Evolutionary conservation across 2,329 filamentous ascomycete species (phyloP).

Genomic region (Penicillium polonicum): DNA sequence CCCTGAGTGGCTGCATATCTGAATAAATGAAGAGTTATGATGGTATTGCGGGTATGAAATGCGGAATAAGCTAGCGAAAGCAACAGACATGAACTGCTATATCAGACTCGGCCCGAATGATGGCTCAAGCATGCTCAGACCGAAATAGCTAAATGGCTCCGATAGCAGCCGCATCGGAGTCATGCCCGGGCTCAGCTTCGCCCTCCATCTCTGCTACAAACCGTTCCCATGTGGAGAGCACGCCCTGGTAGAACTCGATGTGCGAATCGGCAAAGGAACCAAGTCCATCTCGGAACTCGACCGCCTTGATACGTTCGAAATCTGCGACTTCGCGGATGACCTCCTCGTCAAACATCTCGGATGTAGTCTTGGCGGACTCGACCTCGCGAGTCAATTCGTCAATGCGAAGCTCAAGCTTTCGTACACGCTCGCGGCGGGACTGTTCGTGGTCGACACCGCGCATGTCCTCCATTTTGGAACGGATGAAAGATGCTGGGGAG

Average conservation of each 20-base stretch:
- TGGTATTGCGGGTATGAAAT: conserved; percentile 25
- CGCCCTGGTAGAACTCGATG: conserved; percentile 78
- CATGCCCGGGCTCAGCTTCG: conserved; percentile 43
- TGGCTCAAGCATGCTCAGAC: neutral
- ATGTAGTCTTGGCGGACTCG: conserved; percentile 79
- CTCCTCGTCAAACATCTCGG: conserved; percentile 93
- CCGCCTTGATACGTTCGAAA: conserved; percentile 93
- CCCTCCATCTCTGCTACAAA: conserved; percentile 88
- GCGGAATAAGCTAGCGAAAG: conserved; percentile 17
- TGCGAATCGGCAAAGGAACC: conserved; percentile 81
- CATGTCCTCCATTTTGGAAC: conserved; percentile 93
- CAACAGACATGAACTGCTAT: conserved; percentile 17
- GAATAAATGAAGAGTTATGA: conserved; percentile 2
- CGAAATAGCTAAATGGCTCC: conserved; percentile 14
- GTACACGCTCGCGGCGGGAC: conserved; percentile 76
- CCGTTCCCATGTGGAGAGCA: conserved; percentile 80
- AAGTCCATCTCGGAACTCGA: conserved; percentile 86
- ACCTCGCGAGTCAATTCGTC: conserved; percentile 88
- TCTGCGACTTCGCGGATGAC: conserved; percentile 89
- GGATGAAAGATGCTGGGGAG: conserved; percentile 81
- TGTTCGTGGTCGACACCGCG: conserved; percentile 96
- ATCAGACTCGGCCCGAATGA: conserved; percentile 3
- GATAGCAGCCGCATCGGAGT: conserved; percentile 22
- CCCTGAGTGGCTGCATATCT: neutral
- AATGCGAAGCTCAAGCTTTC: conserved; percentile 89